Percentiles rank a stretch among this genome's conserved stretches.
Evolutionary conservation across 495 filamentous ascomycete genomes (phyloP).

Genomic region (Penicillium angulare): DNA sequence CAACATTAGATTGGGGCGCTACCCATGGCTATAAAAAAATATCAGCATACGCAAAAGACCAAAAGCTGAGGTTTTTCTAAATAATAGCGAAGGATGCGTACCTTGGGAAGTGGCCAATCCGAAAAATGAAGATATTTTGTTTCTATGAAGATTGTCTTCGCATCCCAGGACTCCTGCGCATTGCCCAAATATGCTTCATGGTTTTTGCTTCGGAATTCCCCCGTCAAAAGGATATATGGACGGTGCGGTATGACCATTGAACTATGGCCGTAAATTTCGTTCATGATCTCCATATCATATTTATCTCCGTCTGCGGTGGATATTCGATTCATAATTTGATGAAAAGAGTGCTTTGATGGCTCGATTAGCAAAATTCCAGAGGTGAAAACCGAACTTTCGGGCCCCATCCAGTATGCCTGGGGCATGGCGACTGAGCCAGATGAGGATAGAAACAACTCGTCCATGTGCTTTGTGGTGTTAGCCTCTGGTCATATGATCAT

Average conservation of each 20-base stretch:
- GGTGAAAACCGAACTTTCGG: constrained; percentile 42
- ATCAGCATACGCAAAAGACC: background rate
- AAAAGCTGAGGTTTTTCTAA: background rate
- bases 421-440: constrained; percentile 52
- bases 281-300: constrained; percentile 68
- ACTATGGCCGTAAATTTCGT: constrained; percentile 55
- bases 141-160: constrained; percentile 52
- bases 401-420: constrained; percentile 60
- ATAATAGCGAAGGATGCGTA: background rate
- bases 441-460: constrained; percentile 64
- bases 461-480: constrained; percentile 41
- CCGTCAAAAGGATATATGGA: constrained; percentile 58
- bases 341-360: constrained; percentile 48
- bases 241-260: constrained; percentile 67
- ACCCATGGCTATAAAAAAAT: background rate
- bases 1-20: background rate
- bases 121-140: constrained; percentile 69
- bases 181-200: constrained; percentile 58
- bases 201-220: constrained; percentile 56
- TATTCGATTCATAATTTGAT: constrained; percentile 43
- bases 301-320: constrained; percentile 23
- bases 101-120: constrained; percentile 68
- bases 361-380: constrained; percentile 57
- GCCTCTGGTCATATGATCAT: background rate
- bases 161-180: constrained; percentile 55